Percentiles rank a stretch among this genome's conserved stretches.
Evolutionary conservation across 805 yeast species (phyloP).

Genomic region (Metschnikowia kofuensis): DNA sequence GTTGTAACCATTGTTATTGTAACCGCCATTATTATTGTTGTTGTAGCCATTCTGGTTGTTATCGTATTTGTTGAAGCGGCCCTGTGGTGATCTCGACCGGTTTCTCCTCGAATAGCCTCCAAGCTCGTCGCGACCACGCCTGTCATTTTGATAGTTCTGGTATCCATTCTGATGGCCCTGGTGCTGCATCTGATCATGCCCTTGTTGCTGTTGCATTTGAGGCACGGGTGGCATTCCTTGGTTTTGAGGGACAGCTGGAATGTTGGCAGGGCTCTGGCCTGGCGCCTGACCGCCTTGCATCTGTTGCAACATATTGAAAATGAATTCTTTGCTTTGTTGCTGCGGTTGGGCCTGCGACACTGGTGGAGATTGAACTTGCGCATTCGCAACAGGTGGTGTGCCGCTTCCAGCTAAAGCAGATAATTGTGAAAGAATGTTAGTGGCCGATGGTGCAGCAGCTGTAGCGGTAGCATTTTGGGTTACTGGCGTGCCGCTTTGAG

Average conservation of each 20-base stretch:
- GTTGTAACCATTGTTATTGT: neutral
- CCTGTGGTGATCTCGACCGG: constrained; percentile 53
- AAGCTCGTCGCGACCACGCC: constrained; percentile 31
- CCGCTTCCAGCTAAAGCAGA: constrained; percentile 36
- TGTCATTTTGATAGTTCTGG: constrained; percentile 15
- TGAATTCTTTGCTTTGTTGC: constrained; percentile 31
- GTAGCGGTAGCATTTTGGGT: constrained; percentile 6
- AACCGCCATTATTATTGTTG: neutral
- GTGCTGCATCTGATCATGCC: constrained; percentile 17
- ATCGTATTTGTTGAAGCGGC: constrained; percentile 19
- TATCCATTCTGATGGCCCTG: constrained; percentile 5
- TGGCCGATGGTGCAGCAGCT: constrained; percentile 19
- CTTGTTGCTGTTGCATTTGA: constrained; percentile 8
- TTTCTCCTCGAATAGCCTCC: constrained; percentile 45
- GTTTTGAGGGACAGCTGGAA: constrained; percentile 5
- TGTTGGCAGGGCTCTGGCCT: constrained; percentile 1
- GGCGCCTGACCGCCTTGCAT: constrained; percentile 31
- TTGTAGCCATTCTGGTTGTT: constrained; percentile 3
- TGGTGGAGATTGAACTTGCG: constrained; percentile 15
- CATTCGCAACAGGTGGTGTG: constrained; percentile 9
- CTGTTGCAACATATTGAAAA: constrained; percentile 53
- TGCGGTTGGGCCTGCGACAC: constrained; percentile 13
- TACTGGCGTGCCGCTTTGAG: constrained; percentile 27
- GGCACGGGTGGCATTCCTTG: constrained; percentile 14
- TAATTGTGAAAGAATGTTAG: constrained; percentile 41